Percentiles rank a stretch among this genome's conserved stretches.
Evolutionary conservation across 768 basidiomycete genomes (phyloP).

Genomic region (Xerocomellus dryophilus): DNA sequence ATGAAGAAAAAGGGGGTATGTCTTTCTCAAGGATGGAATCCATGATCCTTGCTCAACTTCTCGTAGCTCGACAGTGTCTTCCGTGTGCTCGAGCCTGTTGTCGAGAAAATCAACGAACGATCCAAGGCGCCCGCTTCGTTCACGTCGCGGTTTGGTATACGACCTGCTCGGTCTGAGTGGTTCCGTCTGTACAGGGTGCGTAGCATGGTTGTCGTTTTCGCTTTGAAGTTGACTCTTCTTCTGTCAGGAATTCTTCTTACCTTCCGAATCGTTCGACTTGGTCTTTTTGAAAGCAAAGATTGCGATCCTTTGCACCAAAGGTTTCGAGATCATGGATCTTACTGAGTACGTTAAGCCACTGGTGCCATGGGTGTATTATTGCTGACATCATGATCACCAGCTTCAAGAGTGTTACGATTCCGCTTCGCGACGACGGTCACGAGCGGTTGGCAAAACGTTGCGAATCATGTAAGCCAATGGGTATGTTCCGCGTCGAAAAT

Average conservation of each 20-base stretch:
- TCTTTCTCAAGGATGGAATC: slow-evolving; percentile 5
- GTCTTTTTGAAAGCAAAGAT: slow-evolving; percentile 93
- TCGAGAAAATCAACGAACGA: slow-evolving; percentile 80
- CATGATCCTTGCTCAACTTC: slow-evolving; percentile 5
- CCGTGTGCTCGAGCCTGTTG: slow-evolving; percentile 96
- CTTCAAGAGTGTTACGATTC: slow-evolving; percentile 87
- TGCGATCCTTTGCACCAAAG: slow-evolving; percentile 88
- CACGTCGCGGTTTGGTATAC: slow-evolving; percentile 70
- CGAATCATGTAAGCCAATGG: slow-evolving; percentile 77
- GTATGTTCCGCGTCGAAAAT: slow-evolving; percentile 87
- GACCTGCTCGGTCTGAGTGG: slow-evolving; percentile 86
- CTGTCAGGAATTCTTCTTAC: slow-evolving; percentile 84
- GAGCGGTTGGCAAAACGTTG: slow-evolving; percentile 75
- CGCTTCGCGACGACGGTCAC: slow-evolving; percentile 71
- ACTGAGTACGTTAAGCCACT: slow-evolving; percentile 59
- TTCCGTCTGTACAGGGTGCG: slow-evolving; percentile 82
- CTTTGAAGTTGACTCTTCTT: neutral
- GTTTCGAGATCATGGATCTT: slow-evolving; percentile 97
- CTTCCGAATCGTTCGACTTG: slow-evolving; percentile 85
- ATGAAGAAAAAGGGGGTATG: slow-evolving; percentile 91
- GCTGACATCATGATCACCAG: slow-evolving; percentile 34
- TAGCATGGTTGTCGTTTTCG: neutral
- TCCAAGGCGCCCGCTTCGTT: slow-evolving; percentile 67
- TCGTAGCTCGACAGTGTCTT: slow-evolving; percentile 82
- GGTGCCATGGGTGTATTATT: neutral